Conservation (phyloP, 768 basidiomycete species). For the Suillus subaureus region DNA sequence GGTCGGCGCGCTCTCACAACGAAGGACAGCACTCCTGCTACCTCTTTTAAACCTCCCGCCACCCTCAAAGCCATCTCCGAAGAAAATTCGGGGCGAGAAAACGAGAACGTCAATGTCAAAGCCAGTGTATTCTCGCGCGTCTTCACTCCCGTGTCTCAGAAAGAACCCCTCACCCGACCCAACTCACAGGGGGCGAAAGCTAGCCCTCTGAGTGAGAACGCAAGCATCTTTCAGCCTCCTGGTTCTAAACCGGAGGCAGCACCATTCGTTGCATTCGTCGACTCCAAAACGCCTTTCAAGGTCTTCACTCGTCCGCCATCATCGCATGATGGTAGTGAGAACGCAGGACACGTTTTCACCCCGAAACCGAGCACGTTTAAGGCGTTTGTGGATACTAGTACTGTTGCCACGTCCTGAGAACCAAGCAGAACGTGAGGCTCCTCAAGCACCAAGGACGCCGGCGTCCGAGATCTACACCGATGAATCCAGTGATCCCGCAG, state of each 20-base stretch:
- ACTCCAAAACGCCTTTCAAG: slow-evolving; percentile 46
- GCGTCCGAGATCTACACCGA: slow-evolving; percentile 30
- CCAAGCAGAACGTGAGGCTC: slow-evolving; percentile 14
- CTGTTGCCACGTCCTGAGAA: slow-evolving; percentile 16
- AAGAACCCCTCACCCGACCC: slow-evolving; percentile 34
- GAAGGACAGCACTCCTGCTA: slow-evolving; percentile 31
- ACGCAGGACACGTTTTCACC: slow-evolving; percentile 39
- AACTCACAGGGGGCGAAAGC: slow-evolving; percentile 18
- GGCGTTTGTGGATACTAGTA: slow-evolving; percentile 37
- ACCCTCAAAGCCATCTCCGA: slow-evolving; percentile 39
- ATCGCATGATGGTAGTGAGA: slow-evolving; percentile 42
- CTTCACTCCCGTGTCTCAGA: slow-evolving; percentile 58
- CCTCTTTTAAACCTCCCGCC: slow-evolving; percentile 19
- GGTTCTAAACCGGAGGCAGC: slow-evolving; percentile 23
- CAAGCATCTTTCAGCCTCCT: slow-evolving; percentile 13
- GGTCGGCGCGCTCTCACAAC: slow-evolving; percentile 43
- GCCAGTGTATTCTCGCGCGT: slow-evolving; percentile 60
- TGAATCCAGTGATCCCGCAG: slow-evolving; percentile 33
- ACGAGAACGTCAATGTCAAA: slow-evolving; percentile 2
- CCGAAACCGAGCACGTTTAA: slow-evolving; percentile 47
- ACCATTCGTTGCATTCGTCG: slow-evolving; percentile 45
- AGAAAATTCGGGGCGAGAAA: slow-evolving; percentile 28
- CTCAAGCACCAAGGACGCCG: slow-evolving; percentile 19
- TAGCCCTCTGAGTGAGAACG: slow-evolving; percentile 21
- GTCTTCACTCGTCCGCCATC: slow-evolving; percentile 75